phyloP scores from a whole-genome alignment of 1,284 basidiomycete genomes.

The Anthracocystis setariae region DNA sequence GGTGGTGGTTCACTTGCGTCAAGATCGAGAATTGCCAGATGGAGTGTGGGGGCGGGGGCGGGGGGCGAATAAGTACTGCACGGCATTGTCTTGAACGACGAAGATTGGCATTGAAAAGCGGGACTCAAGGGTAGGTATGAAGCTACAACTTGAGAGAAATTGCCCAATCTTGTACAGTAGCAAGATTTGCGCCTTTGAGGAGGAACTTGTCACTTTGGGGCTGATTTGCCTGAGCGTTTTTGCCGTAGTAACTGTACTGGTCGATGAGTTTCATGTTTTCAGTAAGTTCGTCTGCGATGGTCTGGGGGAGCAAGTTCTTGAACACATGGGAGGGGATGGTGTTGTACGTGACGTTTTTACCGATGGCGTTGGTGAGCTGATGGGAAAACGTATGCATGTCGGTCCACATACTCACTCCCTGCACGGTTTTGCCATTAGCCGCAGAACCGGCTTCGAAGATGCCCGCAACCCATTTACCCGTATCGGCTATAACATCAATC shows the following conservation, averaged over 20 bases:
- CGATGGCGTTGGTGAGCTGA: slow-evolving; percentile 14
- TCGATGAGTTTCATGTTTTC: slow-evolving; percentile 44
- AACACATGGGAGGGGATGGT: slow-evolving; percentile 25
- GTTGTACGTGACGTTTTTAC: slow-evolving; percentile 23
- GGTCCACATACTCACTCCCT: slow-evolving; percentile 39
- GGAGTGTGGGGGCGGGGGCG: too few species aligned
- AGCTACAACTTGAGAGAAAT: slow-evolving; percentile 15
- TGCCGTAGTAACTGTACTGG: slow-evolving; percentile 46
- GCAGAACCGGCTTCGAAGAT: slow-evolving; percentile 35
- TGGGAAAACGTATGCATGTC: slow-evolving; percentile 17
- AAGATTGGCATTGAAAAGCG: too few species aligned
- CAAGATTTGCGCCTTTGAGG: slow-evolving; percentile 15
- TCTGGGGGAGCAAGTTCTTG: slow-evolving; percentile 33
- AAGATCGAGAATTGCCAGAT: too few species aligned
- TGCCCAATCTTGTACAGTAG: slow-evolving; percentile 19
- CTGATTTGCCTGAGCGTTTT: slow-evolving; percentile 23
- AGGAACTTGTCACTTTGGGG: slow-evolving; percentile 24
- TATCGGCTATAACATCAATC: slow-evolving; percentile 40
- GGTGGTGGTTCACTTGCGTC: too few species aligned
- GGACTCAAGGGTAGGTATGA: too few species aligned
- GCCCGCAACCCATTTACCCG: slow-evolving; percentile 49
- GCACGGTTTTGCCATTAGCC: slow-evolving; percentile 34
- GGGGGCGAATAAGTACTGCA: too few species aligned
- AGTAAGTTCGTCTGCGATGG: slow-evolving; percentile 30
- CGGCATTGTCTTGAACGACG: too few species aligned